Percentiles rank a stretch among this genome's conserved stretches.
These are phyloP conservation scores for Phytopythium chamaehyphon DNA, from an alignment of 352 stramenopile genomes.

Conservation along the genomic window DNA sequence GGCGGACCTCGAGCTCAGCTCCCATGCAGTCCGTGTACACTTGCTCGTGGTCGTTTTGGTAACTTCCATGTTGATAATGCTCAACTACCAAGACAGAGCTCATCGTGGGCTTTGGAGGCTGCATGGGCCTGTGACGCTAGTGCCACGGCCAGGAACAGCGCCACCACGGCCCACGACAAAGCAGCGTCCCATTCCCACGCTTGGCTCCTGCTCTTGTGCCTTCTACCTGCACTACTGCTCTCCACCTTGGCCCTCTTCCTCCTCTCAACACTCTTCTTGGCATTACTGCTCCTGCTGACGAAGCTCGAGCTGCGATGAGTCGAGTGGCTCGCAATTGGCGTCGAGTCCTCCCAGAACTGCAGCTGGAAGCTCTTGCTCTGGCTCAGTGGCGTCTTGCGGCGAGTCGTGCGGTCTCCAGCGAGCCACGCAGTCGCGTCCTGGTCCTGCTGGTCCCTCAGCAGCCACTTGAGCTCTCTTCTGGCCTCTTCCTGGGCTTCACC, in stretches of 20 bases:
- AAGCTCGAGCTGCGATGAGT: background rate
- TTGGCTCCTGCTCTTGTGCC: no score
- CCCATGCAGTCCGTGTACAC: no score
- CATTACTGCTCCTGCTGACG: background rate
- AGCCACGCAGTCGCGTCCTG: no score
- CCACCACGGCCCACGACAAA: background rate
- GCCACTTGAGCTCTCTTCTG: background rate
- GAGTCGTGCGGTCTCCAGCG: no score
- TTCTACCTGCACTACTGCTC: no score
- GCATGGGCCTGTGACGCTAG: background rate
- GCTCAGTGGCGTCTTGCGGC: no score
- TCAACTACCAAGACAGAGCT: no score
- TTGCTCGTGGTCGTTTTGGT: no score
- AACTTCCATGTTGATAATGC: no score
- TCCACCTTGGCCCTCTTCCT: no score
- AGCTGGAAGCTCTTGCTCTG: background rate
- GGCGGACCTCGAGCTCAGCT: no score
- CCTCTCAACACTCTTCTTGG: background rate
- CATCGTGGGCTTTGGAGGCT: no score
- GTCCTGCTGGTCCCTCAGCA: background rate
- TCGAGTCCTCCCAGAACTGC: conserved; percentile 1
- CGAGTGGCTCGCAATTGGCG: background rate
- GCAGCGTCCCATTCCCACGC: background rate
- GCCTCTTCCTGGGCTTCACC: background rate
- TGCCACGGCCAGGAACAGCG: background rate